phyloP scores from a whole-genome alignment of 2,329 filamentous ascomycete genomes.

The Mycosphaerelloides madeirae region DNA sequence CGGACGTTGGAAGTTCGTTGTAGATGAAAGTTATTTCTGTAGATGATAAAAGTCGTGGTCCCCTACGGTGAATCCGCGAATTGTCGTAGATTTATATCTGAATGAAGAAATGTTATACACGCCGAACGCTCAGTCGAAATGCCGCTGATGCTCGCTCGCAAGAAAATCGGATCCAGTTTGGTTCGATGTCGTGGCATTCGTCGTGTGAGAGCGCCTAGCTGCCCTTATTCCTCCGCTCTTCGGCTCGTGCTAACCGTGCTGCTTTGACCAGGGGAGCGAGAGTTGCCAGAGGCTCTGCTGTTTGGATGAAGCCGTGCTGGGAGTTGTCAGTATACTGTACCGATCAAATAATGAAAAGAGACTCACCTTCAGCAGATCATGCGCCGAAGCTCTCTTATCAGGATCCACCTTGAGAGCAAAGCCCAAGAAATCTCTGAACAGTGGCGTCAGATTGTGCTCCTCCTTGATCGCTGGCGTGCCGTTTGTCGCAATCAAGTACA shows the following conservation, averaged over 20 bases:
- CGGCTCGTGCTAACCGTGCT: conserved; percentile 75
- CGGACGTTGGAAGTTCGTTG: too few relatives aligned
- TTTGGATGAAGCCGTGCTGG: conserved; percentile 48
- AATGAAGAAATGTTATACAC: conserved; percentile 9
- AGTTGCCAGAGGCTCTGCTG: conserved; percentile 55
- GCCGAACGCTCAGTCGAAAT: conserved; percentile 17
- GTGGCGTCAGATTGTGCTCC: conserved; percentile 70
- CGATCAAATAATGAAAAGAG: neutral
- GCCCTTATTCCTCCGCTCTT: conserved; percentile 59
- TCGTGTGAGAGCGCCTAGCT: conserved; percentile 12
- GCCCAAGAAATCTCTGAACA: conserved; percentile 87
- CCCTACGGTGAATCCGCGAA: too few relatives aligned
- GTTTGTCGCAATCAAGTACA: conserved; percentile 96
- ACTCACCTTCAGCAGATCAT: conserved; percentile 85
- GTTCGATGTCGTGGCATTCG: neutral
- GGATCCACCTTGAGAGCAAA: conserved; percentile 95
- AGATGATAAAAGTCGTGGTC: too few relatives aligned
- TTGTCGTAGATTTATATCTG: too few relatives aligned
- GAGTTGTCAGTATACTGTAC: conserved; percentile 11
- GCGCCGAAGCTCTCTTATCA: conserved; percentile 90
- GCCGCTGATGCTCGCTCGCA: conserved; percentile 8
- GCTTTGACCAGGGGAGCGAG: conserved; percentile 82
- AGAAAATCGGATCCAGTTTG: neutral
- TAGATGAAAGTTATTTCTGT: too few relatives aligned
- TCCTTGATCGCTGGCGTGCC: conserved; percentile 95